These are phyloP conservation scores for Leccinum imitatum DNA, from an alignment of 768 basidiomycete genomes.

Conservation along the genomic window DNA sequence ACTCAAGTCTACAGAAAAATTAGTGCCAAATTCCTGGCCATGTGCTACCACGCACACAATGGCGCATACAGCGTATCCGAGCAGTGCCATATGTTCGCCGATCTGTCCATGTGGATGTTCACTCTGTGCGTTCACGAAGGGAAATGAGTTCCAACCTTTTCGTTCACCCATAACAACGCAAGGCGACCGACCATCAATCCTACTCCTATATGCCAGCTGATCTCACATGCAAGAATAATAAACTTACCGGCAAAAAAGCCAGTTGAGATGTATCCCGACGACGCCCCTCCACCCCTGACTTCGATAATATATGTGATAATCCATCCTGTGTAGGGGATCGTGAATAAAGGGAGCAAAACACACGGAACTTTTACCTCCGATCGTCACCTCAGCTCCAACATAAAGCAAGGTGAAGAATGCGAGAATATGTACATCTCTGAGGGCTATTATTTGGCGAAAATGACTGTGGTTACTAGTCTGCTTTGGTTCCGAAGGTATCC, in stretches of 20 bases:
- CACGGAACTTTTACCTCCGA: constrained; percentile 38
- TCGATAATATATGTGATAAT: constrained; percentile 58
- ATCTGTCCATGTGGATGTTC: constrained; percentile 19
- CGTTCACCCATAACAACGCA: constrained; percentile 29
- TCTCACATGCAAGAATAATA: background rate
- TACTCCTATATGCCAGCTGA: constrained; percentile 2
- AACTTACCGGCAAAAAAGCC: constrained; percentile 35
- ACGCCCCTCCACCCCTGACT: constrained; percentile 42
- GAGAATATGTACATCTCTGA: constrained; percentile 44
- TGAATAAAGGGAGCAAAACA: background rate
- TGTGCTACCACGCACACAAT: constrained; percentile 23
- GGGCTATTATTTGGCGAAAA: constrained; percentile 46
- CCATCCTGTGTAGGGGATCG: constrained; percentile 46
- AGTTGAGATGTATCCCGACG: constrained; percentile 47
- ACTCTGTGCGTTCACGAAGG: background rate
- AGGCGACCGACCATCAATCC: constrained; percentile 33
- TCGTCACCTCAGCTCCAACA: constrained; percentile 52
- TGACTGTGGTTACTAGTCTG: constrained; percentile 34
- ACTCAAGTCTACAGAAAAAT: constrained; percentile 46
- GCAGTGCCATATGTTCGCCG: constrained; percentile 32
- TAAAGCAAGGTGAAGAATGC: constrained; percentile 47
- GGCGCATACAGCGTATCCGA: constrained; percentile 31
- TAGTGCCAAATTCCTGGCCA: background rate
- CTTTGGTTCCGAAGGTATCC: constrained; percentile 28
- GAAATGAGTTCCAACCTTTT: constrained; percentile 18